phyloP scores from a whole-genome alignment of 2,329 filamentous ascomycete genomes.

The Aspergillus sojae region DNA sequence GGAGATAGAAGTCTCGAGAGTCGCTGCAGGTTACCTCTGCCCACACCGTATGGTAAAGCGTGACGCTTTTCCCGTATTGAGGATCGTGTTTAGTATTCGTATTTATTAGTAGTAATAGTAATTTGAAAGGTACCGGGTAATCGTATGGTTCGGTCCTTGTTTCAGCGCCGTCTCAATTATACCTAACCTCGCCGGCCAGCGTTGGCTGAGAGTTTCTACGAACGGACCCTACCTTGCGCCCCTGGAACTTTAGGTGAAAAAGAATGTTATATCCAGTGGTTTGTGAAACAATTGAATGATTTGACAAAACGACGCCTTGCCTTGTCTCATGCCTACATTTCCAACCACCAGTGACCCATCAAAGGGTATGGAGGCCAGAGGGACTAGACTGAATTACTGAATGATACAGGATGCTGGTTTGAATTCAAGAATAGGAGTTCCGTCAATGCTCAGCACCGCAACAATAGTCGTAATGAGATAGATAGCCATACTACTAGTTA shows the following conservation, averaged over 20 bases:
- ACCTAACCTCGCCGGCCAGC: slow-evolving; percentile 10
- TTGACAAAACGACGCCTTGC: slow-evolving; percentile 7
- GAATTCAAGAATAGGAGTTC: slow-evolving; percentile 5
- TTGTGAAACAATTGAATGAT: slow-evolving; percentile 18
- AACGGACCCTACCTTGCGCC: neutral
- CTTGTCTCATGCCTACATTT: slow-evolving; percentile 8
- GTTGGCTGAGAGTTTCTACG: slow-evolving; percentile 9
- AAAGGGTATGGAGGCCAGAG: slow-evolving; percentile 1
- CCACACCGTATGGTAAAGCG: slow-evolving; percentile 25
- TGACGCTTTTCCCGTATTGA: slow-evolving; percentile 22
- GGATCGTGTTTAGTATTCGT: slow-evolving; percentile 10
- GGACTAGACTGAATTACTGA: slow-evolving; percentile 17
- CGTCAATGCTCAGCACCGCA: neutral
- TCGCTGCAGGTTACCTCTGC: slow-evolving; percentile 26
- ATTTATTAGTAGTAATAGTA: slow-evolving; percentile 10
- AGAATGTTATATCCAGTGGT: slow-evolving; percentile 8
- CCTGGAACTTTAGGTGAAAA: slow-evolving; percentile 14
- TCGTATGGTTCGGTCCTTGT: slow-evolving; percentile 17
- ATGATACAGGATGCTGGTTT: slow-evolving; percentile 14
- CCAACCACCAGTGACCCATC: slow-evolving; percentile 9
- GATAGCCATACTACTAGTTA: neutral
- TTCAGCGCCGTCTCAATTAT: slow-evolving; percentile 22
- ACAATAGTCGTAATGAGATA: neutral
- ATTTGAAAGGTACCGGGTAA: slow-evolving; percentile 10
- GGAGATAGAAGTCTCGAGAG: slow-evolving; percentile 29